Percentiles rank a stretch among this genome's conserved stretches.
Evolutionary conservation across 1,284 basidiomycete species (phyloP).

Genomic region (Gomphus bonarii): DNA sequence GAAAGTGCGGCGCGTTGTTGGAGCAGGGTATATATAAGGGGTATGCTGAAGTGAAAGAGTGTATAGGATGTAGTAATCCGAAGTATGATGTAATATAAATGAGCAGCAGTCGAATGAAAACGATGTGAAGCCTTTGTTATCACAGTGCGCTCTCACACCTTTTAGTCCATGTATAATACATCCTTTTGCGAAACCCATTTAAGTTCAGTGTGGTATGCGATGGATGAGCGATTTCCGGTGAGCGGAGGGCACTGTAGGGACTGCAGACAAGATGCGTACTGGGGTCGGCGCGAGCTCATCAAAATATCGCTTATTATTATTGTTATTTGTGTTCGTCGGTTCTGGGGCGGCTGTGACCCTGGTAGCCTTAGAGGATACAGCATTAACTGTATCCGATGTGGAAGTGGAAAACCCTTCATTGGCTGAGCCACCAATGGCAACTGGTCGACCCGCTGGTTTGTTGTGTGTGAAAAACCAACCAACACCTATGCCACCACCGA

Average conservation of each 20-base stretch:
- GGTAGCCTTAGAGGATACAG: neutral
- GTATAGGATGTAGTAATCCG: neutral
- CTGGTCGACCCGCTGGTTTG: slow-evolving; percentile 34
- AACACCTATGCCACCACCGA: slow-evolving; percentile 43
- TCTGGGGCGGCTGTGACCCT: slow-evolving; percentile 1
- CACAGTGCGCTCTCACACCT: neutral
- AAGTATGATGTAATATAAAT: neutral
- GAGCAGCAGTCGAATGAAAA: neutral
- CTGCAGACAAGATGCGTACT: neutral
- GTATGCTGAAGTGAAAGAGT: neutral
- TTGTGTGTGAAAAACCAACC: slow-evolving; percentile 51
- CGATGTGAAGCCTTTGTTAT: neutral
- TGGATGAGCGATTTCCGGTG: neutral
- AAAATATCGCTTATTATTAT: neutral
- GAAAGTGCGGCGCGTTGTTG: neutral
- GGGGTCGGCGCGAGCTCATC: neutral
- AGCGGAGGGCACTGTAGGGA: neutral
- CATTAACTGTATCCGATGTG: neutral
- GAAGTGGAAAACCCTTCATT: slow-evolving; percentile 25
- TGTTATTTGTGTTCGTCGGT: slow-evolving; percentile 4
- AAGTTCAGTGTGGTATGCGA: neutral
- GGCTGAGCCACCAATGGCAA: slow-evolving; percentile 57
- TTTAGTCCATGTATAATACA: neutral
- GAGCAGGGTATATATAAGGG: neutral
- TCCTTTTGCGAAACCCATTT: neutral